Evolutionary conservation across 306 rosid genomes (phyloP), one percentile per base, ranked within the genome.

Genomic region (Trifolium dubium): DNA sequence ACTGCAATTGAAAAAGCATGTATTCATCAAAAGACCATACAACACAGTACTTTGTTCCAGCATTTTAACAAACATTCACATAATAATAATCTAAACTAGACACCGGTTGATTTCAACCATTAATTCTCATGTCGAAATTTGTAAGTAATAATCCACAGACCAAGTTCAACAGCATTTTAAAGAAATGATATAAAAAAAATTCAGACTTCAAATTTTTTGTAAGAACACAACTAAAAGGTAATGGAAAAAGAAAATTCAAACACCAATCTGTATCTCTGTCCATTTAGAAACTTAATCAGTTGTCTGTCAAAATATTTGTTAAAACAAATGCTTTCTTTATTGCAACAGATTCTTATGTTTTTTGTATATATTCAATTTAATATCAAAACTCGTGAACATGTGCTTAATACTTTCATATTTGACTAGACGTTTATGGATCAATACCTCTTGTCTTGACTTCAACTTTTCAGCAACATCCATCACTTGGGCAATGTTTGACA

Each of bases 391-490:
- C 12, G 8, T 13, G 11, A 62, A 60, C 39, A 67, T 18, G 10
- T 5, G 9, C 7, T 69, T 58, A 67, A 71, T 32, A 59, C 43
- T 53, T 63, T 56, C 49, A 56, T 35, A 43, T 68, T 35, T 14
- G 40, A 76, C 39, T 29, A 41, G 67, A 46, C 31, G 19, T 67
- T 69, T 55, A 63, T 8, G 29, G 72, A 73, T 41, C 74, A 70
- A 49, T 95, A 95, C 99, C 99, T 95, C 97, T 2, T 86, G 93
- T 80, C 98, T 92, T 46, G 98, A 86, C 82, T 88, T 89, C 90
- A 95, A 86, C 83, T 95, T 95, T 76, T 76, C 88, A 47, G 77
- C 88, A 75, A 95, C 80, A 83, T 90, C 78, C 96, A 95, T 82
- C 71, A 90, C 86, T 11, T 64, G 58, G 37, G 89, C 90, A 29